Base-by-base conservation (phyloP, 75 land plant genomes). In the Adiantum capillusveneris region DNA sequence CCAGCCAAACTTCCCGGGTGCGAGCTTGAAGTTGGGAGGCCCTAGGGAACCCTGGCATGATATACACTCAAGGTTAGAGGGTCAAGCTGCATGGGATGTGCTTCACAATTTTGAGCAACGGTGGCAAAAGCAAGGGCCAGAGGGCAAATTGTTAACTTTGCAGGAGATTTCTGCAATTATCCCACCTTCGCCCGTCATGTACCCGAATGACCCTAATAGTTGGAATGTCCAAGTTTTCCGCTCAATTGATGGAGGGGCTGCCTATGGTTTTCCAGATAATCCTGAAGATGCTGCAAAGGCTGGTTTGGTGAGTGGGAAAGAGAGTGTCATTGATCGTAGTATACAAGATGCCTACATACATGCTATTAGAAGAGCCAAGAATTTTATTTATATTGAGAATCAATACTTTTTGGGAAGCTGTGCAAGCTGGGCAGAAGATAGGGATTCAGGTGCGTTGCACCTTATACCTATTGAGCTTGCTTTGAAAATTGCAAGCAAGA, bases 21-120 rank as follows among this genome's bases (percentile, higher is more conserved):
- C 69, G n/a, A 18, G 77, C 0, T 76, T 86, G 28, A 56, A 22
- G 31, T 75, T 71, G 49, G 96, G 96, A 37, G 96, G 96, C 12
- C 96, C 96, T 16, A 68, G 96, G 42, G 96, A 90, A 66, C 96
- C 96, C 0, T 90, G 96, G 96, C 96, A 90, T 61, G 96, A 90
- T 52, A 90, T 90, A 21, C 96, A 90, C 59, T 73, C 65, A 56
- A 43, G 72, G 37, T 60, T 90, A 0, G 96, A 90, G 55, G 96
- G 96, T 0, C 79, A 84, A 1, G 67, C 77, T 59, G 90, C 87
- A 11, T 90, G 96, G 96, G 96, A 90, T 71, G 91, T 90, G 14
- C 57, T 90, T 0, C 75, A 36, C 44, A 90, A 90, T 48, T 90
- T 90, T 56, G 90, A 86, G 81, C 96, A 90, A 58, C 49, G 96